Base-by-base conservation (phyloP, 2,329 filamentous ascomycete species). In the Apiospora aurea region DNA sequence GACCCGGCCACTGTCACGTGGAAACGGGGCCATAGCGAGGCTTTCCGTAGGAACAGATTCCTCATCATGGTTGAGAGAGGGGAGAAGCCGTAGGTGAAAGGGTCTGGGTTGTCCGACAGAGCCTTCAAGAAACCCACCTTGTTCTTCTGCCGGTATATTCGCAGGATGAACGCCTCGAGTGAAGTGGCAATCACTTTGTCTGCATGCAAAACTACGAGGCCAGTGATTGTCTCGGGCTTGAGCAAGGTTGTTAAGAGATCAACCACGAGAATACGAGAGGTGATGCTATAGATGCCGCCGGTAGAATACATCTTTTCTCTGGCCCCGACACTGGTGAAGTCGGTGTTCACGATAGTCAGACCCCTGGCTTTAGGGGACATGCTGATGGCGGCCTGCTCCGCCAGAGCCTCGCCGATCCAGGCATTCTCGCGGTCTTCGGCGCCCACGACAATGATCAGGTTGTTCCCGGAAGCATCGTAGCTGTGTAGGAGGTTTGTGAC, bases 401-500 rank as follows among this genome's bases (percentile, higher is more conserved):
- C 96, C 79, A 99, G 86, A 43, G 95, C 94, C 85, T 98, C 96
- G 76, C 96, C 96, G 73, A 99, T 95, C 95, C 96, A 98, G 71
- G 92, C 92, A 89, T 98, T 98, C 80, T 99, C 96, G 73, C 94
- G 91, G 46, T 98, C 95, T 73, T 96, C 93, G 47, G 96, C 95
- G 13, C 95, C 95, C 57, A 98, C 91, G 26, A 99, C 84, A 64
- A 99, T 86, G 68, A 99, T 92, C 71, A 99, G 86, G 79, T 97
- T 98, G 83, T 96, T 97, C 18, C 96, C 96, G 4, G 94, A 94
- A 1, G 95, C 95, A 87, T 99, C 96, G 83, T 98, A 98, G 26
- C 95, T 95, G 83, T 99, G 96, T 41, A 99, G 90, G 51, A 99
- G 89, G 80, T 98, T 99, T n/a, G 94, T 97, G 79, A 98, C 89